Evolutionary conservation across 2,329 filamentous ascomycete species (phyloP).

Genomic region (Leptographium radiaticola): DNA sequence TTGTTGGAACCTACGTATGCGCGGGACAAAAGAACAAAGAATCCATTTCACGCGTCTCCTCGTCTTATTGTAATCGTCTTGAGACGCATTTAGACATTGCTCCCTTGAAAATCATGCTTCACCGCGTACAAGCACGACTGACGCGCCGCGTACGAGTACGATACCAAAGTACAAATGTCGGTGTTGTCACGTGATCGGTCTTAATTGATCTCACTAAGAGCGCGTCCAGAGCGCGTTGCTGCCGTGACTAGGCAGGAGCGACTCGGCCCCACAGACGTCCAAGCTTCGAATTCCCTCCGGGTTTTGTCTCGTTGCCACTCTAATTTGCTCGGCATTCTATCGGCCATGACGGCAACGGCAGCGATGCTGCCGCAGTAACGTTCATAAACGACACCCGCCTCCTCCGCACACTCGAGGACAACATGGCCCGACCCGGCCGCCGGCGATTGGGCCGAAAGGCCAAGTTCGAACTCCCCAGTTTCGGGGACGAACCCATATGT

Average conservation of each 20-base stretch:
- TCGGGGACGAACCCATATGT: constrained; percentile 3
- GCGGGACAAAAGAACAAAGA: too few species aligned
- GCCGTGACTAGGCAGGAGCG: constrained; percentile 7
- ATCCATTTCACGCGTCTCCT: too few species aligned
- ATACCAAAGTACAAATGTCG: too few species aligned
- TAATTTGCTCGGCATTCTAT: not conserved
- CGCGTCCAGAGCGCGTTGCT: constrained; percentile 12
- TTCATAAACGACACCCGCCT: not conserved
- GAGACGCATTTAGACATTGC: too few species aligned
- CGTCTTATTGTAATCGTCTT: too few species aligned
- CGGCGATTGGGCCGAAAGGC: not conserved
- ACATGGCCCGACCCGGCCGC: not conserved
- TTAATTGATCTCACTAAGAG: constrained; percentile 8
- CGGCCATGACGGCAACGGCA: not conserved
- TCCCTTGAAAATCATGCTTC: too few species aligned
- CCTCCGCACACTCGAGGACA: too few species aligned
- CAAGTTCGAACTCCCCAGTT: constrained; percentile 2
- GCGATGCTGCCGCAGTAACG: not conserved
- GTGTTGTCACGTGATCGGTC: constrained; percentile 9
- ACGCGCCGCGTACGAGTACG: too few species aligned
- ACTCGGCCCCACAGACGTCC: constrained; percentile 5
- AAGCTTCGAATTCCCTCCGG: not conserved
- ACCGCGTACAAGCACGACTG: too few species aligned
- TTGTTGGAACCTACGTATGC: too few species aligned
- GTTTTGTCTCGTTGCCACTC: not conserved